Evolutionary conservation across 179 eudicot genomes (phyloP), one percentile per base, ranked within the genome.

Genomic region (Pouteria campechiana): DNA sequence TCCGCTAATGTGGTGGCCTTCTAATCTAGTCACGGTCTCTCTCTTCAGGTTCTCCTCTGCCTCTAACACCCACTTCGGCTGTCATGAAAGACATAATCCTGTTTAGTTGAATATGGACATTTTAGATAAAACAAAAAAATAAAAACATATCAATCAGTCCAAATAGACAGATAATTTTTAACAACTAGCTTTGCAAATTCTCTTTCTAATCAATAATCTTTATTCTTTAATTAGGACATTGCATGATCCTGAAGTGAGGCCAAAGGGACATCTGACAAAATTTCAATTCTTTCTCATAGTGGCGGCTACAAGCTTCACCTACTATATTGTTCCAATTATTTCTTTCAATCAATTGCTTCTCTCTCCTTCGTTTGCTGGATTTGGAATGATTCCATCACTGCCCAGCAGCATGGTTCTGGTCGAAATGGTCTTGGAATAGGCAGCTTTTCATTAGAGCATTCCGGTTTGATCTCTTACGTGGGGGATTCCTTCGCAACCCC

Each of bases 1-100:
- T 1, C 79, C 58, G 11, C 79, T 67, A 42, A 83, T 83, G 94
- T 83, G 94, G 94, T 83, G 94, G 94, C 94, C 85, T 2, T 2
- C 15, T 6, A 76, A 68, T 55, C 54, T 83, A 42, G 84, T 80
- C 33, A 78, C 76, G 35, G 79, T 73, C 58, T 73, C 79, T 2
- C 33, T 68, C 23, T 73, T 73, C 65, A 68, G 70, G 74, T 68
- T 28, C 31, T 28, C 31, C 10, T 10, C 31, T 28, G 6, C 31
- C 31, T 10, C 10, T 28, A 4, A 10, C 10, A 58, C 6, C 3
- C 4, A 28, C 15, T 16, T 17, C 30, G 21, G 7, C 7, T 45
- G 23, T 28, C 34, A 7, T 3, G 6, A 13, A 18, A 18, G n/a
- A 13, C 11, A 10, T 13, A 12, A 6, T 45, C 34, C 7, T 31